Conservation (phyloP, 345 rosid genomes). For the Hypericum androsaemum region DNA sequence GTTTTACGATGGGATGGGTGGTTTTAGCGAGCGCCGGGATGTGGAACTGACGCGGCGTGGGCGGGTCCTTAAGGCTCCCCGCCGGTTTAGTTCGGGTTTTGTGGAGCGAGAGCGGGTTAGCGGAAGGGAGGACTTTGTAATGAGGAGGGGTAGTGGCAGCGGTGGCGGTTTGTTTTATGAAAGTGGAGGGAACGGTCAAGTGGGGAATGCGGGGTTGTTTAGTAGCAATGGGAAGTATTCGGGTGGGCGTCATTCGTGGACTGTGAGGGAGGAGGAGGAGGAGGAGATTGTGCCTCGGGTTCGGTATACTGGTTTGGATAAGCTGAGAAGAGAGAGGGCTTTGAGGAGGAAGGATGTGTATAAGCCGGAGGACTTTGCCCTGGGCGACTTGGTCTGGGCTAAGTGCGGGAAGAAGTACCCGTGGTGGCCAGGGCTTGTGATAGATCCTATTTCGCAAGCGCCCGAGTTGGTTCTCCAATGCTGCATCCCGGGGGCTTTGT, state of each 20-base stretch:
- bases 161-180: constrained; percentile 7
- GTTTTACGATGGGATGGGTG: constrained; percentile 27
- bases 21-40: constrained; percentile 23
- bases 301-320: constrained; percentile 16
- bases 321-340: constrained; percentile 21
- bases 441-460: constrained; percentile 69
- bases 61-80: too few relatives aligned
- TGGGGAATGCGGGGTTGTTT: constrained; percentile 16
- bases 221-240: constrained; percentile 9
- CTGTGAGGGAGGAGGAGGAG: constrained; percentile 11
- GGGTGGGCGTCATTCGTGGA: constrained; percentile 23
- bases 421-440: constrained; percentile 88
- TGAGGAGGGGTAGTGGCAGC: not conserved
- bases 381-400: constrained; percentile 87
- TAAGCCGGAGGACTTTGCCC: constrained; percentile 72
- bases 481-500: constrained; percentile 54
- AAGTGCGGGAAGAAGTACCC: constrained; percentile 90
- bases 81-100: constrained; percentile 16
- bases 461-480: constrained; percentile 68
- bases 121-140: constrained; percentile 15
- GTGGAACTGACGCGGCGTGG: too few relatives aligned
- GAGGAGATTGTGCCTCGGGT: constrained; percentile 15
- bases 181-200: constrained; percentile 16
- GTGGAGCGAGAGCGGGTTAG: constrained; percentile 18
- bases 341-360: constrained; percentile 42